Base-by-base conservation (phyloP, 768 basidiomycete genomes). In the Sistotremastrum niveocremeum region DNA sequence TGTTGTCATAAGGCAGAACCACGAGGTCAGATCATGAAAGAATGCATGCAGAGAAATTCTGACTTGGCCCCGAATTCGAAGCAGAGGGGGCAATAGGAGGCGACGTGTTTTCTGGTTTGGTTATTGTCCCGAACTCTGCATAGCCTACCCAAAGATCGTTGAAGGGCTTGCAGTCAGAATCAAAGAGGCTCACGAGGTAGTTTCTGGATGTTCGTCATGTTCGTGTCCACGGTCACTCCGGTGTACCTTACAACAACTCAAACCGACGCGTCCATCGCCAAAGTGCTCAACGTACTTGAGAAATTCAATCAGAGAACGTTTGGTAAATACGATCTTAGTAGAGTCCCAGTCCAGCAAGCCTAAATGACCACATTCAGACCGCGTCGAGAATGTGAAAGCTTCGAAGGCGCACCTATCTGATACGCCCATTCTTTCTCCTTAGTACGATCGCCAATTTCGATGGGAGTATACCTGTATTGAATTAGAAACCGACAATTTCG, bases 281-380 rank as follows among this genome's bases (percentile, higher is more conserved):
- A 35, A 38, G 8, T 20, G 20, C 28, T 43, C 39, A 30, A 58
- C 71, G 53, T 59, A 84, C 83, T 79, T 83, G 52, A 87, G 65
- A 58, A 87, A 87, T 54, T 86, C 84, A 44, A 85, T 67, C 51
- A 87, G 64, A 38, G 75, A 66, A 37, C 84, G 74, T 56, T 87
- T 87, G 9, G 82, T 86, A 58, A 87, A 86, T 31, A 87, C 76
- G 50, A 87, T 83, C 49, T 62, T 74, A 41, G 80, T 84, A 8
- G 63, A 58, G 56, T 86, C 84, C 84, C 84, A 86, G 61, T 87
- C 84, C 51, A 87, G 66, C 76, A 83, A 73, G 49, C 82, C 84
- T 84, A 46, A 3, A 33, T 39, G 36, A 7, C 30, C 7, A 48
- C 8, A 48, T 28, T 29, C 41, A 31, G 8, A 20, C 29, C 11